phyloP scores from a whole-genome alignment of 148 eudicot genomes.

The Dianthus caryophyllus region DNA sequence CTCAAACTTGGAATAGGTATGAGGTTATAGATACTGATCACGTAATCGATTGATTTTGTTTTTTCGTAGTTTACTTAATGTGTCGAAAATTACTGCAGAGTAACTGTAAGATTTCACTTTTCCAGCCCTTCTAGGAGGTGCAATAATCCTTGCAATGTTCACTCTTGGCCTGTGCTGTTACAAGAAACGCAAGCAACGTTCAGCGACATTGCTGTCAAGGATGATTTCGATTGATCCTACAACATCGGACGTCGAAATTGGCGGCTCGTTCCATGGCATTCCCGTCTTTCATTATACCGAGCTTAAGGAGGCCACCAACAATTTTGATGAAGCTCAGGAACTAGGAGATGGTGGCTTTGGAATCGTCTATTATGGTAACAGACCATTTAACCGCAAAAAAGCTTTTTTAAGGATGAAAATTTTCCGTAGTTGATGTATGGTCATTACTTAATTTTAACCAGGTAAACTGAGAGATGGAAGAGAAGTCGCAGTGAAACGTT shows the following conservation, averaged over 20 bases:
- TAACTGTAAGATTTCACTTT: neutral
- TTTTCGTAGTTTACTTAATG: neutral
- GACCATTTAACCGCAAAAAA: neutral
- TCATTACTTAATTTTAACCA: slow-evolving; percentile 4
- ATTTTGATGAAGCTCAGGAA: slow-evolving; percentile 14
- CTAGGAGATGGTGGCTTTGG: slow-evolving; percentile 30
- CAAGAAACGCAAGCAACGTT: slow-evolving; percentile 1
- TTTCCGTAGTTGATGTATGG: neutral
- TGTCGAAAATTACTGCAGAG: neutral
- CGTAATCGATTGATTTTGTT: neutral
- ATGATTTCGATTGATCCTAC: neutral
- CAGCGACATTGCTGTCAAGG: slow-evolving; percentile 12
- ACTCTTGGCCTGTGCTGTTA: slow-evolving; percentile 12
- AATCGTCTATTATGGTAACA: slow-evolving; percentile 23
- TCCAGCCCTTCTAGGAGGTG: slow-evolving; percentile 10
- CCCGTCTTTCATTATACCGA: slow-evolving; percentile 19
- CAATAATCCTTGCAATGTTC: slow-evolving; percentile 6
- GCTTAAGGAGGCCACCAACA: slow-evolving; percentile 24
- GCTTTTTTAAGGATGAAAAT: neutral
- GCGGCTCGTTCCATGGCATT: slow-evolving; percentile 15
- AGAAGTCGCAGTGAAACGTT: slow-evolving; percentile 61
- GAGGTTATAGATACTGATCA: neutral
- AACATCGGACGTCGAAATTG: slow-evolving; percentile 12
- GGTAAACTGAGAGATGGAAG: slow-evolving; percentile 53
- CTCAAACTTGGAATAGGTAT: slow-evolving; percentile 16